Evolutionary conservation across 176 grass and related monocot species (phyloP).

Genomic region (Triticum turgidum): DNA sequence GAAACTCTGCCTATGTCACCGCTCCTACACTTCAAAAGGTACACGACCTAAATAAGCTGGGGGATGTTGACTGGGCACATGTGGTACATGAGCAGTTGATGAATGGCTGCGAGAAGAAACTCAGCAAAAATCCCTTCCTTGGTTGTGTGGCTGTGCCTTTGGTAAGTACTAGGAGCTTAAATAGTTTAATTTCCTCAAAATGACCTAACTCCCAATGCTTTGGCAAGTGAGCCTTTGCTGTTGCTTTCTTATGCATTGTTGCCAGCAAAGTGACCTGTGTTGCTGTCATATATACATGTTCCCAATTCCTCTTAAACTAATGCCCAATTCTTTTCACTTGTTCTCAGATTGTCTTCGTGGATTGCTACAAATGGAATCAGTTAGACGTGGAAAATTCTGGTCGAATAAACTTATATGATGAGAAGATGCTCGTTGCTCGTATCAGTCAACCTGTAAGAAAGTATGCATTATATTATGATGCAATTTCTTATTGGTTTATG

Average conservation of each 20-base stretch:
- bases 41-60: too few species aligned
- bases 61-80: too few species aligned
- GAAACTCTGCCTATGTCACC: too few species aligned
- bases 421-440: neutral
- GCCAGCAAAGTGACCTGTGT: too few species aligned
- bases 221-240: too few species aligned
- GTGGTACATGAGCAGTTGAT: too few species aligned
- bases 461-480: too few species aligned
- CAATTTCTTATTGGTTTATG: too few species aligned
- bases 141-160: neutral
- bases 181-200: neutral
- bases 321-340: slow-evolving; percentile 15
- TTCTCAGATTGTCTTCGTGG: neutral
- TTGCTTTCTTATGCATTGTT: too few species aligned
- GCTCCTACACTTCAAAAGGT: too few species aligned
- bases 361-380: neutral
- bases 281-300: too few species aligned
- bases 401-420: neutral
- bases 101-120: too few species aligned
- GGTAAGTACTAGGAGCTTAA: neutral
- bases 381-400: neutral
- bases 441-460: neutral
- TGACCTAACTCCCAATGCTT: neutral
- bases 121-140: neutral
- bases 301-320: slow-evolving; percentile 1